A percentile compares a stretch with the other conserved stretches of the same genome.
phyloP scores from a whole-genome alignment of 805 yeast species.

The Hanseniaspora meyeri region DNA sequence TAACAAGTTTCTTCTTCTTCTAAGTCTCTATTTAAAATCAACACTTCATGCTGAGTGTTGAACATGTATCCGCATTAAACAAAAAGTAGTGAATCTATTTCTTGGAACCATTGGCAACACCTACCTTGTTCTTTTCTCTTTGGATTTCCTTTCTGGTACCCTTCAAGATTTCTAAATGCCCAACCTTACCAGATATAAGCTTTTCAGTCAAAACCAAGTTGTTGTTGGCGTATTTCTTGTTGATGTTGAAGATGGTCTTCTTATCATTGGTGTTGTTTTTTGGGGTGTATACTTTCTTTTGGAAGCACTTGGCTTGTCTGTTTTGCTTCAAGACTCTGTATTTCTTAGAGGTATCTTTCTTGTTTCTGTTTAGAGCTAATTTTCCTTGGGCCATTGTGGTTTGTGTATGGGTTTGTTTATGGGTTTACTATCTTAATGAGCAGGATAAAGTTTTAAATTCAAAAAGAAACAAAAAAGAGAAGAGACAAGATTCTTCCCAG shows the following conservation, averaged over 20 bases:
- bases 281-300: slow-evolving; percentile 28
- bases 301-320: slow-evolving; percentile 13
- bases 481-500: too few relatives aligned
- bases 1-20: neutral
- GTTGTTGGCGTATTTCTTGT: slow-evolving; percentile 21
- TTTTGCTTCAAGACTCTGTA: slow-evolving; percentile 12
- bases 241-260: slow-evolving; percentile 5
- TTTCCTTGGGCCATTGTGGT: slow-evolving; percentile 60
- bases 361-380: slow-evolving; percentile 37
- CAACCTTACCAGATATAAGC: slow-evolving; percentile 77
- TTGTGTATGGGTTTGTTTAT: neutral
- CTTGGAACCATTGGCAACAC: neutral
- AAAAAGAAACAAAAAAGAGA: too few relatives aligned
- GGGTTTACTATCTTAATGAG: too few relatives aligned
- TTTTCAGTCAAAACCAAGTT: slow-evolving; percentile 50
- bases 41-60: too few relatives aligned
- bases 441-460: neutral
- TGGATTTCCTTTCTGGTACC: slow-evolving; percentile 82
- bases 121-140: slow-evolving; percentile 30
- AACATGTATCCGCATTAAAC: neutral
- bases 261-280: slow-evolving; percentile 29
- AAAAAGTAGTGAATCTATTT: neutral
- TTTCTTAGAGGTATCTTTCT: slow-evolving; percentile 26
- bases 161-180: slow-evolving; percentile 80
- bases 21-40: neutral